phyloP scores from a whole-genome alignment of 2,329 filamentous ascomycete genomes.

The Ophiostoma quercus region DNA sequence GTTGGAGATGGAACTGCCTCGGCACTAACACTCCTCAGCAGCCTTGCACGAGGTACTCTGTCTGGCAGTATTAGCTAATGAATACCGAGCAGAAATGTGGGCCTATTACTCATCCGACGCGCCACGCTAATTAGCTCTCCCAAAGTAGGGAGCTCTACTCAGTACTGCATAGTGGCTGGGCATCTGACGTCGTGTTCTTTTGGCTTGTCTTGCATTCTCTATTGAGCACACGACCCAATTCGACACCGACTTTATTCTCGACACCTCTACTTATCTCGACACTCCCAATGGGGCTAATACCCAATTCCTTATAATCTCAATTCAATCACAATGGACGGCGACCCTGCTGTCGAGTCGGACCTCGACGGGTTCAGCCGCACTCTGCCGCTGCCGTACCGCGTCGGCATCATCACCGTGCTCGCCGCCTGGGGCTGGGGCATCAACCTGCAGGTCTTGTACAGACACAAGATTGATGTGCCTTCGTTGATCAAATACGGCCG shows the following conservation, averaged over 20 bases:
- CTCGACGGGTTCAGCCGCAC: slow-evolving; percentile 83
- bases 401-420: slow-evolving; percentile 76
- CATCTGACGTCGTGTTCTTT: slow-evolving; percentile 25
- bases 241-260: neutral
- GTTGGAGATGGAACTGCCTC: neutral
- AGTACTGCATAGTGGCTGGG: neutral
- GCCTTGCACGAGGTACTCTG: neutral
- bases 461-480: slow-evolving; percentile 79
- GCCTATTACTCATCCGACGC: neutral
- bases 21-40: neutral
- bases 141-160: neutral
- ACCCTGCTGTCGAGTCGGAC: slow-evolving; percentile 62
- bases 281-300: no score
- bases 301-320: no score
- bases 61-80: neutral
- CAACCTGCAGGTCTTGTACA: slow-evolving; percentile 81
- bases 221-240: neutral
- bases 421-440: slow-evolving; percentile 93
- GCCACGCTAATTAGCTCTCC: neutral
- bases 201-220: no score
- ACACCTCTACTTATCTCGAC: no score
- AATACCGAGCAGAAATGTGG: neutral
- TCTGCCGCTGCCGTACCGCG: slow-evolving; percentile 83
- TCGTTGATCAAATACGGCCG: slow-evolving; percentile 78
- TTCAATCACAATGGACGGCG: slow-evolving; percentile 60